Base-by-base conservation (phyloP, 495 filamentous ascomycete species). In the Lineolata rhizophorae region DNA sequence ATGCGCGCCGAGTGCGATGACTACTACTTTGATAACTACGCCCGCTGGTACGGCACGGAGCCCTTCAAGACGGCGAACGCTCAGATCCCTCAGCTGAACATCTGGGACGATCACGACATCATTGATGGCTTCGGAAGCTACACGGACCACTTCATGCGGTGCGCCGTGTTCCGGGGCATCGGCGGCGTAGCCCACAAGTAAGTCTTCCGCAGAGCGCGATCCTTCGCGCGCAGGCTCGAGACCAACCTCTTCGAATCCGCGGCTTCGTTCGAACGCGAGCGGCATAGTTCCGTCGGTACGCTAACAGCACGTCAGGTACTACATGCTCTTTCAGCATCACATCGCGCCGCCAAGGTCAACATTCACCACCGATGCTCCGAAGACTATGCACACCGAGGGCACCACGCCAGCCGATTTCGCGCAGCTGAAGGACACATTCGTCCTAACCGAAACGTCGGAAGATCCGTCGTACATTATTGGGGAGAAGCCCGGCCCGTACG, bases 261-360 rank as follows among this genome's bases (percentile, higher is more conserved):
- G n/a, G n/a, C n/a, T n/a, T n/a, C n/a, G n/a, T n/a, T n/a, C n/a
- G n/a, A n/a, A n/a, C n/a, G n/a, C n/a, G n/a, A n/a, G n/a, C n/a
- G n/a, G n/a, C n/a, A n/a, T n/a, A n/a, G n/a, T n/a, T n/a, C n/a
- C n/a, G n/a, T n/a, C n/a, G n/a, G n/a, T n/a, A n/a, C 4, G 26
- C 15, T 39, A 35, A 35, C 22, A 31, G 34, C 12, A 75, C 80
- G 2, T 74, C 54, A 90, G 83, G 48, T 90, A 92, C 53, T 93
- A 93, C 47, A 68, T 83, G 51, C 63, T 95, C 13, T 93, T 95
- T 55, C 85, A 93, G 56, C 85, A 93, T 37, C 85, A 95, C 39
- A 58, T 84, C 17, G 60, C 80, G 11, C 83, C 82, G 11, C 81
- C 81, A 8, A 58, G 63, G 36, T 79, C 73, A 3, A 87, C 83